phyloP scores from a whole-genome alignment of 148 eudicot species.

The Nepenthes mirabilis region DNA sequence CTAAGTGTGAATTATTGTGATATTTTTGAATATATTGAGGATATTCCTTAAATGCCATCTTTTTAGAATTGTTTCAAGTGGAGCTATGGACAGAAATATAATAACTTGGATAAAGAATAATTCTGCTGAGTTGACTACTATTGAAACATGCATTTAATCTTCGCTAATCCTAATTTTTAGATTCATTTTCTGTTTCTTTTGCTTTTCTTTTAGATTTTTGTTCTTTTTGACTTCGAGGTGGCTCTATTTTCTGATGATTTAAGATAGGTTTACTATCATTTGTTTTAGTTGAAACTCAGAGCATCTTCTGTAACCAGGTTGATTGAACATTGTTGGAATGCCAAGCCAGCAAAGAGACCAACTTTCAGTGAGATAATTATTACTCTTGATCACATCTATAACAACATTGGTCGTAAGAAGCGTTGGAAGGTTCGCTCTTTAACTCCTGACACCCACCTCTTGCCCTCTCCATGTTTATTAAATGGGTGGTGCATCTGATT shows the following conservation, averaged over 20 bases:
- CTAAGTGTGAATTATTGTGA: too few species aligned
- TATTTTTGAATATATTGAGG: too few species aligned
- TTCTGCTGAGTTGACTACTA: too few species aligned
- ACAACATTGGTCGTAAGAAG: constrained; percentile 35
- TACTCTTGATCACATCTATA: constrained; percentile 51
- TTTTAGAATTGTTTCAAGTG: too few species aligned
- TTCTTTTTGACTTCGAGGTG: neutral
- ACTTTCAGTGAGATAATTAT: constrained; percentile 66
- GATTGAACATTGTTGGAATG: constrained; percentile 86
- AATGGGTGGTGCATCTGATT: neutral
- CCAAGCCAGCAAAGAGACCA: constrained; percentile 62
- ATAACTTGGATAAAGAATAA: too few species aligned
- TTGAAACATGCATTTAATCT: too few species aligned
- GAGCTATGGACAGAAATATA: too few species aligned
- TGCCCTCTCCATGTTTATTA: neutral
- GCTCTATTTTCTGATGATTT: neutral
- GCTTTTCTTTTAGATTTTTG: neutral
- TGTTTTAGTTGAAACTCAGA: neutral
- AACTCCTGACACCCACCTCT: neutral
- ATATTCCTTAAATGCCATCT: too few species aligned
- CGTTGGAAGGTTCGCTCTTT: constrained; percentile 65
- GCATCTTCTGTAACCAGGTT: constrained; percentile 34
- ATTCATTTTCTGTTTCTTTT: neutral
- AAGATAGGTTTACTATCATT: neutral
- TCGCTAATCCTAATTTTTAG: too few species aligned